A percentile compares a stretch with the other conserved stretches of the same genome.
phyloP scores from a whole-genome alignment of 164 flowering plant species.

The Piper longum region DNA sequence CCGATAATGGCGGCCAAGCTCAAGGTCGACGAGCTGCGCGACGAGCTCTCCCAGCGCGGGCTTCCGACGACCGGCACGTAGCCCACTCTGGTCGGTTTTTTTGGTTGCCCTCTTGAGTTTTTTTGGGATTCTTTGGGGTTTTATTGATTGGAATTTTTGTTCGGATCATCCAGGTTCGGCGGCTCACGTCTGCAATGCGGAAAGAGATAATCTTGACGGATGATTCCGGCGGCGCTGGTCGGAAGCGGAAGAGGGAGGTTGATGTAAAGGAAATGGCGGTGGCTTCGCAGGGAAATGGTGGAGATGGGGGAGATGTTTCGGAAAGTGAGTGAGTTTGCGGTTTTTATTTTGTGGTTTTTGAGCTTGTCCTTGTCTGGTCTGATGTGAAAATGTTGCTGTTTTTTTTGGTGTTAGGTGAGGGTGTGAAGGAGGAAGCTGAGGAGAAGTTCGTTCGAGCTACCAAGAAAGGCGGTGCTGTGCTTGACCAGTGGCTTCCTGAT shows the following conservation, averaged over 20 bases:
- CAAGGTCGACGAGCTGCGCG: conserved; percentile 52
- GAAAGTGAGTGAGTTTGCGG: conserved; percentile 10
- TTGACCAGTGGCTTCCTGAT: conserved; percentile 82
- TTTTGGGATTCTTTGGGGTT: not conserved
- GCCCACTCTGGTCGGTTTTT: conserved; percentile 22
- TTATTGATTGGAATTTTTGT: not conserved
- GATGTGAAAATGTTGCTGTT: not conserved
- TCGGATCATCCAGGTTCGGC: conserved; percentile 24
- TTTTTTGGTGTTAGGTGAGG: conserved; percentile 18
- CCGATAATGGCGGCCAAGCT: conserved; percentile 33
- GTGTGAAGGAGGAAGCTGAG: conserved; percentile 16
- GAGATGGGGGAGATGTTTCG: conserved; percentile 24
- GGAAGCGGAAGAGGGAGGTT: conserved; percentile 16
- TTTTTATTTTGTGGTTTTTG: not conserved
- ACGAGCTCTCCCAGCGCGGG: conserved; percentile 43
- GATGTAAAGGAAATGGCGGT: conserved; percentile 5
- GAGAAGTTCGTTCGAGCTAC: conserved; percentile 37
- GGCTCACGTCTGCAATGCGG: conserved; percentile 41
- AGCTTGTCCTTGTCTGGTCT: not conserved
- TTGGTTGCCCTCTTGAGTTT: not conserved
- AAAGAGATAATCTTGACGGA: conserved; percentile 14
- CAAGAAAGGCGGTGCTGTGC: conserved; percentile 68
- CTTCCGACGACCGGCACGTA: conserved; percentile 49
- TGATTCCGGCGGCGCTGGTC: conserved; percentile 1
- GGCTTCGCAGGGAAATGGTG: conserved; percentile 16